Conservation (phyloP, 768 basidiomycete species). For the Tulasnella sp. region DNA sequence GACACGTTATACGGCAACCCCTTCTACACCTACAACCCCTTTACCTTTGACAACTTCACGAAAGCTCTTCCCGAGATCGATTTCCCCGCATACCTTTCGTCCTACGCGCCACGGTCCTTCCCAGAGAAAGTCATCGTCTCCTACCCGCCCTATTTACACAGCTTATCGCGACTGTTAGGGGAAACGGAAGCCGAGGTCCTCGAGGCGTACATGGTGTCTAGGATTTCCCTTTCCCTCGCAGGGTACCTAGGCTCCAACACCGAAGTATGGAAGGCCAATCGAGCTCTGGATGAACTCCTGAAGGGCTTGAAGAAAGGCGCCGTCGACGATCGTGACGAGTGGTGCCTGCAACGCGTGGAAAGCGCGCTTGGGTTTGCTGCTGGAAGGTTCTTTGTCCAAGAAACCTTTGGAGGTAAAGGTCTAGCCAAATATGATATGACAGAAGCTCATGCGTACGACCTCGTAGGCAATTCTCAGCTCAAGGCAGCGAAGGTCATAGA, state of each 20-base stretch:
- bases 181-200: conserved; percentile 55
- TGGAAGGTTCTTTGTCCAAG: conserved; percentile 75
- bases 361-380: conserved; percentile 72
- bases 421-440: no score
- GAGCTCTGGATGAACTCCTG: conserved; percentile 56
- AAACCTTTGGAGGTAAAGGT: conserved; percentile 54
- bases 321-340: conserved; percentile 68
- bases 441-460: not conserved
- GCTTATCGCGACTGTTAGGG: conserved; percentile 56
- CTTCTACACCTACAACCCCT: conserved; percentile 78
- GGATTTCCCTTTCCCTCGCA: conserved; percentile 55
- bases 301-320: conserved; percentile 80
- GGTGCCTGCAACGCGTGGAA: conserved; percentile 65
- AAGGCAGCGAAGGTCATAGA: conserved; percentile 76
- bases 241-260: conserved; percentile 62
- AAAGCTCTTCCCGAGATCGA: conserved; percentile 59
- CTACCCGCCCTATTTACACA: conserved; percentile 59
- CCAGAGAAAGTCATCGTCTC: conserved; percentile 70
- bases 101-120: conserved; percentile 67
- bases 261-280: conserved; percentile 64
- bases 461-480: conserved; percentile 44
- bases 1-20: conserved; percentile 69
- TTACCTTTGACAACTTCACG: conserved; percentile 54
- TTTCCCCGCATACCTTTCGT: conserved; percentile 74
- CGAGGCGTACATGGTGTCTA: conserved; percentile 78